Conservation (phyloP, 805 yeast species). For the Cyberlindnera xylosilytica region DNA sequence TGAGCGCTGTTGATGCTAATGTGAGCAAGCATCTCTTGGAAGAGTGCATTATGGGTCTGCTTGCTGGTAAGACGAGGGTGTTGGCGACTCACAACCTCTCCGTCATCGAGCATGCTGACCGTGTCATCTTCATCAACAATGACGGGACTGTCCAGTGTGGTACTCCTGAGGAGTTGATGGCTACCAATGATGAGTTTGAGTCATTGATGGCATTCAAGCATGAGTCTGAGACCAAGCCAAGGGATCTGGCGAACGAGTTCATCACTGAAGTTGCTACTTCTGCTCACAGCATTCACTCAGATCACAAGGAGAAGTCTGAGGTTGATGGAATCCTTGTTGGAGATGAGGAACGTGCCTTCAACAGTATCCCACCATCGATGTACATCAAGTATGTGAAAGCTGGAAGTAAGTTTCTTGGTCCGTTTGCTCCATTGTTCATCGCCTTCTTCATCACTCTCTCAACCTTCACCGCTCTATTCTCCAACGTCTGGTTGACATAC, state of each 20-base stretch:
- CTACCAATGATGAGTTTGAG: slow-evolving; percentile 42
- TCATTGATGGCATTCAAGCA: slow-evolving; percentile 42
- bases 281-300: too few species aligned
- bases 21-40: slow-evolving; percentile 75
- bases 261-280: too few species aligned
- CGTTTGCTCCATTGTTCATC: slow-evolving; percentile 24
- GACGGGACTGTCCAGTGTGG: slow-evolving; percentile 66
- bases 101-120: slow-evolving; percentile 62
- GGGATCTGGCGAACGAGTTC: background rate
- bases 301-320: slow-evolving; percentile 15
- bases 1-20: slow-evolving; percentile 71
- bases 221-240: slow-evolving; percentile 1
- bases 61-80: slow-evolving; percentile 65
- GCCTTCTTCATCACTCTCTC: background rate
- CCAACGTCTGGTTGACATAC: slow-evolving; percentile 59
- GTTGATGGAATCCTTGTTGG: slow-evolving; percentile 16
- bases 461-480: background rate
- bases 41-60: slow-evolving; percentile 55
- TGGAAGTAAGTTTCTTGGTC: slow-evolving; percentile 42
- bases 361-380: slow-evolving; percentile 33
- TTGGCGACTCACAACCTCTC: slow-evolving; percentile 82
- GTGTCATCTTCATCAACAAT: slow-evolving; percentile 56
- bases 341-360: slow-evolving; percentile 37
- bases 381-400: slow-evolving; percentile 33
- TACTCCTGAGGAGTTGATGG: slow-evolving; percentile 48